phyloP scores from a whole-genome alignment of 495 filamentous ascomycete genomes.

The Aspergillus hancockii region DNA sequence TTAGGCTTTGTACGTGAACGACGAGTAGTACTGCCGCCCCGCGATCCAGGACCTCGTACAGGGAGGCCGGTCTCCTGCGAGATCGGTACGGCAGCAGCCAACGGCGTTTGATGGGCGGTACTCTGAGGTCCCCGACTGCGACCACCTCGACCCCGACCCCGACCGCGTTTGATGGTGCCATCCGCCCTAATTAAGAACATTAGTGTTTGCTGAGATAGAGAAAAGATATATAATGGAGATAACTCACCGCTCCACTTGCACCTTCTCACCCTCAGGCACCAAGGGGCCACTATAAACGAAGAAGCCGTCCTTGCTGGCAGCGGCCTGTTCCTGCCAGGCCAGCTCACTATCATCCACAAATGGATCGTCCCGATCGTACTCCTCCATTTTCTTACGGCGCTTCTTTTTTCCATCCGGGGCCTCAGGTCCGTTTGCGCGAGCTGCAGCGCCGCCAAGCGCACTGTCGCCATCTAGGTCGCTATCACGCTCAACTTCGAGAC shows the following conservation, averaged over 20 bases:
- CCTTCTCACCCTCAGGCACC: constrained; percentile 84
- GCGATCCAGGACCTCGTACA: constrained; percentile 71
- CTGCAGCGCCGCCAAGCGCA: constrained; percentile 64
- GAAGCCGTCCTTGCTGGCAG: constrained; percentile 88
- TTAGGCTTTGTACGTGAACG: constrained; percentile 80
- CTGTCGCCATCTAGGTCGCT: constrained; percentile 72
- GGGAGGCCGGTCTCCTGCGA: constrained; percentile 49
- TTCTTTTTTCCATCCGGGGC: constrained; percentile 62
- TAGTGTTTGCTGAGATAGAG: constrained; percentile 21
- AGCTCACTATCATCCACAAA: constrained; percentile 97
- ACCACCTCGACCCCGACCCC: constrained; percentile 67
- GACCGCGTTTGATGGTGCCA: constrained; percentile 74
- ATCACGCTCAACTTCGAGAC: constrained; percentile 45
- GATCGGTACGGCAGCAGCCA: constrained; percentile 42
- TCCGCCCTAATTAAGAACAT: constrained; percentile 58
- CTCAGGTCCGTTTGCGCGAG: constrained; percentile 52
- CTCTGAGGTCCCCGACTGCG: constrained; percentile 46
- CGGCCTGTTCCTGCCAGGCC: constrained; percentile 93
- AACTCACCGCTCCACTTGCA: constrained; percentile 72
- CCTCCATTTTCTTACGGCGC: constrained; percentile 79
- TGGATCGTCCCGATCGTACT: constrained; percentile 94
- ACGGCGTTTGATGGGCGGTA: constrained; percentile 39
- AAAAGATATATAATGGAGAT: constrained; percentile 9
- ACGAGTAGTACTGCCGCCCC: constrained; percentile 73
- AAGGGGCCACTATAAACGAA: constrained; percentile 87